A percentile compares a stretch with the other conserved stretches of the same genome.
phyloP scores from a whole-genome alignment of 257 asterid genomes.

The Thymus mandschuricus region DNA sequence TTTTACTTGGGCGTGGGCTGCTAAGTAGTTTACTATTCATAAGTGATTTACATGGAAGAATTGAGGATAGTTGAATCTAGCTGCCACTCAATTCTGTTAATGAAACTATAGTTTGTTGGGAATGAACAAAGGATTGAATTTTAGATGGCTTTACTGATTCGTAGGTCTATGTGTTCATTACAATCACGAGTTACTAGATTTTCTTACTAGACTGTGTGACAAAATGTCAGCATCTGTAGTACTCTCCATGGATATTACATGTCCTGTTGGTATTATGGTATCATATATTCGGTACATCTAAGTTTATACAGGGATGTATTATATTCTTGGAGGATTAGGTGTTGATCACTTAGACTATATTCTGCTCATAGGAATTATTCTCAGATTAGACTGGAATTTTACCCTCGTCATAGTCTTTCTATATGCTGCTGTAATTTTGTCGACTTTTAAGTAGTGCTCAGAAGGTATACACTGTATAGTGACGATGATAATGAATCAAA shows the following conservation, averaged over 20 bases:
- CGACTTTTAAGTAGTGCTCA: too few species aligned
- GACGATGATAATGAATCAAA: too few species aligned
- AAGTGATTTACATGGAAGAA: constrained; percentile 5
- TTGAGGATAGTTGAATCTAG: background rate
- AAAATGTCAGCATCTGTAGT: too few species aligned
- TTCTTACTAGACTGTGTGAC: too few species aligned
- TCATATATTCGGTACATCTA: background rate
- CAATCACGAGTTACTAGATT: too few species aligned
- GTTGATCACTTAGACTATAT: background rate
- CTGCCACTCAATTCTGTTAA: background rate
- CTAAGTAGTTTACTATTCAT: constrained; percentile 11
- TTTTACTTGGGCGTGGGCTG: background rate
- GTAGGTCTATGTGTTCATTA: background rate
- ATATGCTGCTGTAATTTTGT: too few species aligned
- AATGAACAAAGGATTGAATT: background rate
- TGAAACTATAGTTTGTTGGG: constrained; percentile 1
- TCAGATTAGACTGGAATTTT: background rate
- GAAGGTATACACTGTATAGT: too few species aligned
- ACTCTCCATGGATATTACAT: too few species aligned
- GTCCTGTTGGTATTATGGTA: background rate
- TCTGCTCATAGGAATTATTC: background rate
- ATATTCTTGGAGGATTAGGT: background rate
- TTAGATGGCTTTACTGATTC: background rate
- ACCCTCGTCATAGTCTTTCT: background rate
- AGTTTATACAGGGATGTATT: background rate